Evolutionary conservation across 23 red algal genomes (phyloP), one percentile per base, ranked within the genome.

Genomic region (Chondrus crispus): DNA sequence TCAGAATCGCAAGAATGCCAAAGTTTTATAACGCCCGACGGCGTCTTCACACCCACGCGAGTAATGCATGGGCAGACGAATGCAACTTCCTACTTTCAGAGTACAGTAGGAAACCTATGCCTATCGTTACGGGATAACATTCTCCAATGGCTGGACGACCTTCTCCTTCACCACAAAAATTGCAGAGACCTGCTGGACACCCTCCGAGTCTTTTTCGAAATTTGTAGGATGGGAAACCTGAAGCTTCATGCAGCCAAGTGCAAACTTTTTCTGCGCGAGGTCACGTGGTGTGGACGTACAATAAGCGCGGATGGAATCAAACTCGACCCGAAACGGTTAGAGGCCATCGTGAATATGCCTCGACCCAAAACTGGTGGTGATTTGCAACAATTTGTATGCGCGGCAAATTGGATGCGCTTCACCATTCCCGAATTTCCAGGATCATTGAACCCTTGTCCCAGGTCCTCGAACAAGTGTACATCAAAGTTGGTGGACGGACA

Each of bases 381-480:
- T 32, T n/a, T 83, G 10, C 1, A 83, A 63, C 1, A 83, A 32
- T 63, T 83, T 45, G 40, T 83, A 37, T 83, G 78, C 40, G 40
- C 78, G n/a, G 2, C 2, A 8, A 54, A 83, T 24, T 83, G 78
- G 78, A 83, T 83, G 78, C 50, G 78, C 9, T n/a, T 16, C 22
- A 26, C 46, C 48, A 83, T 83, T 16, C 46, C 78, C 18, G 52
- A 54, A 60, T 83, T 35, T 16, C 55, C 0, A 83, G 9, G 7
- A 58, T 70, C 33, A 44, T 48, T 8, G 20, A 28, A 29, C 60
- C 82, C 35, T 42, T 86, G 42, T 28, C 37, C 13, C 36, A 68
- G 20, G 41, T 86, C 29, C 33, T 86, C 10, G 82, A 86, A 45
- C 26, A 13, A 9, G 82, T 86, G 6, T 72, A 86, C 62, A 36